Evolutionary conservation across 1,284 basidiomycete species (phyloP), one percentile per base, ranked within the genome.

Genomic region (Cutaneotrichosporon curvatum): DNA sequence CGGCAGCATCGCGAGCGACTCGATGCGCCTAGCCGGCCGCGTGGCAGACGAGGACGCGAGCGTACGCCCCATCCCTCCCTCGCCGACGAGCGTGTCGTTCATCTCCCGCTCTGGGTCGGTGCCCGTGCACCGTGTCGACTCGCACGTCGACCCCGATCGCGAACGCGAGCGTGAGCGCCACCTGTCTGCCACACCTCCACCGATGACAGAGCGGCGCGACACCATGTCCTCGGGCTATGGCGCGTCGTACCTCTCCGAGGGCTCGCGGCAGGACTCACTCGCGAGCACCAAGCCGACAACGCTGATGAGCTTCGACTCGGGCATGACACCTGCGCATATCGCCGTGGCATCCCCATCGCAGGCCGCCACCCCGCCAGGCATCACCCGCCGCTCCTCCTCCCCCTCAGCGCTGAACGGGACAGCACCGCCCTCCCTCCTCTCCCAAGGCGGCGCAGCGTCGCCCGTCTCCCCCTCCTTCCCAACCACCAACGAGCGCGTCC

Each of bases 261-360:
- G 40, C 8, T 48, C 46, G 2, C 46, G 65, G 16, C 86, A 56
- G 36, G 57, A 61, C 45, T 59, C 63, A 34, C 20, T 54, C 10
- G 54, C 88, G 0, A 89, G 87, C 62, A 97, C 92, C 5, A 96
- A 96, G 69, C 92, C 90, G 2, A 97, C 92, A 2, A 97, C 92
- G 0, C 71, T 95, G 21, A 78, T 95, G 36, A 90, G 86, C 57
- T 80, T 94, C 51, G 91, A 96, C 61, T 72, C 88, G 15, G 79
- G 79, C 4, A 33, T 30, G 34, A 78, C 81, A 6, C 81, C 79
- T 50, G 91, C 83, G 8, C 90, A 91, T 71, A 96, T 95, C 56
- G 90, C 90, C 7, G 41, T 49, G 12, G 40, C 53, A 12, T 37
- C 46, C 7, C 43, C 57, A 4, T 21, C 45, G 2, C 18, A 34